phyloP scores from a whole-genome alignment of 306 rosid species.

The Trichosanthes truncata region DNA sequence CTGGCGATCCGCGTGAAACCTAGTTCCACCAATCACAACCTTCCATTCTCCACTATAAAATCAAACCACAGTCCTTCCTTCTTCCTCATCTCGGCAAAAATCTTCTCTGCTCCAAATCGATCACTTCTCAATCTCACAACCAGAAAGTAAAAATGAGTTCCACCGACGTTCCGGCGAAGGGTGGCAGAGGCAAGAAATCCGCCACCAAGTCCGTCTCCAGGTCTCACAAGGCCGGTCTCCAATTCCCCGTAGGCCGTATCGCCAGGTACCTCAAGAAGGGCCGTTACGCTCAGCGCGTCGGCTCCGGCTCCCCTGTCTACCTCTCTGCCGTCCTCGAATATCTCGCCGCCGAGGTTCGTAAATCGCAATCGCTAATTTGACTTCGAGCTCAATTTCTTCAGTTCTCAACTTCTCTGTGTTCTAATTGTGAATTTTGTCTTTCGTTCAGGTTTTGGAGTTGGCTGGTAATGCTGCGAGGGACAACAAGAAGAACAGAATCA shows the following conservation, averaged over 20 bases:
- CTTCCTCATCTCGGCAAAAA: background rate
- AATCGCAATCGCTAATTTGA: background rate
- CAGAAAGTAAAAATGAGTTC: background rate
- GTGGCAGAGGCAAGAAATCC: background rate
- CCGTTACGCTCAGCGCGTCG: conserved; percentile 62
- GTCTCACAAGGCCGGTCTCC: conserved; percentile 76
- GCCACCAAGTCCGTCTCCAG: conserved; percentile 40
- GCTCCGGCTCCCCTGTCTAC: conserved; percentile 73
- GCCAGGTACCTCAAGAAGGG: conserved; percentile 71
- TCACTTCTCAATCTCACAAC: background rate
- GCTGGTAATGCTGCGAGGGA: conserved; percentile 3
- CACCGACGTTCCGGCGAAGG: background rate
- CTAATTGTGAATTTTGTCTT: background rate
- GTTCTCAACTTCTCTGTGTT: background rate
- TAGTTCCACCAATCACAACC: background rate
- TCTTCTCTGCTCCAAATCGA: too few species aligned
- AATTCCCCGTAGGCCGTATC: conserved; percentile 80
- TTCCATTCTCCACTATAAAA: background rate
- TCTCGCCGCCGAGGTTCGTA: conserved; percentile 69
- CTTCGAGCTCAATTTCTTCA: background rate
- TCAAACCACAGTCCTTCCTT: background rate
- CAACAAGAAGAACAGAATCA: conserved; percentile 56
- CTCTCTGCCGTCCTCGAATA: conserved; percentile 87
- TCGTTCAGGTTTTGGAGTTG: background rate
- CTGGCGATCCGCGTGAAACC: conserved; percentile 1